These are phyloP conservation scores for Euphrasia arctica DNA, from an alignment of 305 asterid species.

Conservation along the genomic window DNA sequence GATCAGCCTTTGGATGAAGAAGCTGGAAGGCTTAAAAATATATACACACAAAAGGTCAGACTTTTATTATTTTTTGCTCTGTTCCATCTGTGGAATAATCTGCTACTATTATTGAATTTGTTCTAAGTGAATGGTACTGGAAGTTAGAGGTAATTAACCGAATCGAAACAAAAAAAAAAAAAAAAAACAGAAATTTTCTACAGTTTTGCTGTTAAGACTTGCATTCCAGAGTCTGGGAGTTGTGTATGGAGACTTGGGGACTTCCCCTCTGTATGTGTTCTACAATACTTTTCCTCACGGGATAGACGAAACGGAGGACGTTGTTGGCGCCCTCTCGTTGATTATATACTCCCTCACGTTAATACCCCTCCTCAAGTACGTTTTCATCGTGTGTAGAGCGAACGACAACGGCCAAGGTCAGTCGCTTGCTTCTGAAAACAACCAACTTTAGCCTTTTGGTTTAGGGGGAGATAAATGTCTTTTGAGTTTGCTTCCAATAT, in stretches of 20 bases:
- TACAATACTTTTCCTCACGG: conserved; percentile 87
- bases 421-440: conserved; percentile 12
- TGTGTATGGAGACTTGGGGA: conserved; percentile 96
- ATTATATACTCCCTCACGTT: conserved; percentile 89
- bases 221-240: conserved; percentile 98
- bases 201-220: conserved; percentile 77
- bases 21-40: conserved; percentile 77
- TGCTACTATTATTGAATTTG: not conserved
- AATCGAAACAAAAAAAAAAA: too few relatives aligned
- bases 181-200: conserved; percentile 62
- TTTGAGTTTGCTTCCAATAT: too few relatives aligned
- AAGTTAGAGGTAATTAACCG: too few relatives aligned
- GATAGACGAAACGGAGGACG: conserved; percentile 71
- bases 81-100: not conserved
- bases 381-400: conserved; percentile 72
- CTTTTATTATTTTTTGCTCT: not conserved
- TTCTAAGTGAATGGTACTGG: not conserved
- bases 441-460: too few relatives aligned
- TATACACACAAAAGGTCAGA: conserved; percentile 83
- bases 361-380: conserved; percentile 51
- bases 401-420: conserved; percentile 97
- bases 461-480: too few relatives aligned
- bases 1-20: conserved; percentile 99
- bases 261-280: conserved; percentile 95
- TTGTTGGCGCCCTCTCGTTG: conserved; percentile 90